Base-by-base conservation (phyloP, 1,284 basidiomycete species). In the Cryptococcus sp. region DNA sequence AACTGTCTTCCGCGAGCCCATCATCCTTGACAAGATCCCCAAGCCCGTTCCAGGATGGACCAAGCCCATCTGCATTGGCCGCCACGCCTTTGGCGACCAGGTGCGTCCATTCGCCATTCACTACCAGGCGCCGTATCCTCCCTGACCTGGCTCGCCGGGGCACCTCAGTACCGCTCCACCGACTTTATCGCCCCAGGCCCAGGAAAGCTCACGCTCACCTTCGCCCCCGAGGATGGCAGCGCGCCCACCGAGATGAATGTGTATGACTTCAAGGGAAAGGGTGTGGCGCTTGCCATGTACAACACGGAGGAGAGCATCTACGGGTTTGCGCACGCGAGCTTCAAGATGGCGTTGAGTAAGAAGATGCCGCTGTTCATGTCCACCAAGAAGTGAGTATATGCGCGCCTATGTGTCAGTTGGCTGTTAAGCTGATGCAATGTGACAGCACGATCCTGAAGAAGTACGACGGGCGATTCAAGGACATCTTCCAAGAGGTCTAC, bases 1-100 rank as follows among this genome's bases (percentile, higher is more conserved):
- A 53, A 98, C 95, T 36, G 95, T 98, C 58, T 98, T 98, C 86
- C 88, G 95, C 64, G 95, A 97, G 78, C 96, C 96, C 65, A 98
- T 98, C 79, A 87, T 98, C 71, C 84, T 98, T 46, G 76, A 87
- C 52, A 85, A 87, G 64, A 89, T 98, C 70, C 96, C 95, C 40
- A 89, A 88, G 70, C 91, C 93, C 20, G 84, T 98, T 42, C 93
- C 93, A 20, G 95, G 96, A 52, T 98, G 95, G 95, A 84, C 85
- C 60, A 94, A 97, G 75, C 94, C 96, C 44, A 98, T 98, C 72
- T 82, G 92, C 63, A 97, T 98, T 64, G 95, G 95, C 46, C 87
- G 95, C 70, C 95, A 98, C 78, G 95, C 95, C 4, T 96, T 93
- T 69, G 95, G 95, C 70, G 95, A 98, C 79, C 94, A 94, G 79